These are phyloP conservation scores for Xerocomellus chrysenteron DNA, from an alignment of 768 basidiomycete species.

Conservation along the genomic window DNA sequence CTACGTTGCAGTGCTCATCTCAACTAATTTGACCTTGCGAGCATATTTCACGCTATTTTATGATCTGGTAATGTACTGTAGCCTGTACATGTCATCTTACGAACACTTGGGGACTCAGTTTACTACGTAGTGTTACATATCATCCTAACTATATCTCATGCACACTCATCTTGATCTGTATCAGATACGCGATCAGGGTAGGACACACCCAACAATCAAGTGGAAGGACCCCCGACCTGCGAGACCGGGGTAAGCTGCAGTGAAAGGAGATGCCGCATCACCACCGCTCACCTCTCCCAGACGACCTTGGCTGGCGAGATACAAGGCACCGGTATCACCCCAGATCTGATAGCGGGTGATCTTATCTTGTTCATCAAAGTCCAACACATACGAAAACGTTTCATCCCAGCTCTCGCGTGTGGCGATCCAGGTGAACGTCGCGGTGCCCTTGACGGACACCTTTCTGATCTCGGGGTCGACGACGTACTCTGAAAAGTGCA, in stretches of 20 bases:
- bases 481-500: slow-evolving; percentile 54
- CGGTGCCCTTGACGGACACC: slow-evolving; percentile 55
- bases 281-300: slow-evolving; percentile 23
- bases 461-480: slow-evolving; percentile 50
- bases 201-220: background rate
- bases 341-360: slow-evolving; percentile 64
- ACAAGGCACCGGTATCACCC: slow-evolving; percentile 66
- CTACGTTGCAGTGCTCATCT: background rate
- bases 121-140: background rate
- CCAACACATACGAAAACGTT: slow-evolving; percentile 56
- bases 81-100: background rate
- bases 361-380: slow-evolving; percentile 57
- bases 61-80: slow-evolving; percentile 24
- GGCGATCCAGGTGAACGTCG: slow-evolving; percentile 55
- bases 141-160: background rate
- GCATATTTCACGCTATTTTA: slow-evolving; percentile 17
- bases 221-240: background rate
- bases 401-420: slow-evolving; percentile 60
- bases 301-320: slow-evolving; percentile 55
- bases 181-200: slow-evolving; percentile 8
- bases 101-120: slow-evolving; percentile 7
- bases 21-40: background rate
- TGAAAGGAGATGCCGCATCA: background rate
- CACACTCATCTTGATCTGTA: slow-evolving; percentile 11
- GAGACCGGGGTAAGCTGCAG: background rate